Evolutionary conservation across 2,329 filamentous ascomycete species (phyloP).

Genomic region (Colletotrichum caudatum): DNA sequence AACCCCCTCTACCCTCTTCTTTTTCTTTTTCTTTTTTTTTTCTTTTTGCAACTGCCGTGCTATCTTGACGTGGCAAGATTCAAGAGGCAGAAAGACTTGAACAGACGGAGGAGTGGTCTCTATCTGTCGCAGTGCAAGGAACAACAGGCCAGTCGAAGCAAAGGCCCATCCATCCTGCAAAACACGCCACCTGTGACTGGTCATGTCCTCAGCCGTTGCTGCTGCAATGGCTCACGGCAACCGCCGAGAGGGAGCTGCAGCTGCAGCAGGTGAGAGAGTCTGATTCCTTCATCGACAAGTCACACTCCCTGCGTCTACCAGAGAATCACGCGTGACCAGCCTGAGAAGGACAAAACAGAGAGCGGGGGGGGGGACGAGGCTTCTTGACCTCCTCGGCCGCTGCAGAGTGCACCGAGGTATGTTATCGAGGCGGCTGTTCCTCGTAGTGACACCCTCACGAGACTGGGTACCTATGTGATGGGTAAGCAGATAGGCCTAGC

Average conservation of each 20-base stretch:
- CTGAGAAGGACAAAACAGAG: not conserved
- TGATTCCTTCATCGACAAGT: not conserved
- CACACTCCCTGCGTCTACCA: not conserved
- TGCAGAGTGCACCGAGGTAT: not conserved
- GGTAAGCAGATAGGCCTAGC: not conserved
- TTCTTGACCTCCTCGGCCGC: not conserved
- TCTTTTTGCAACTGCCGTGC: not conserved
- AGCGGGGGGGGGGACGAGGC: not conserved
- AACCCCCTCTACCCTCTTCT: not conserved
- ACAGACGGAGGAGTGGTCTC: not conserved
- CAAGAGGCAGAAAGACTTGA: not conserved
- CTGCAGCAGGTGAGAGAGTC: not conserved
- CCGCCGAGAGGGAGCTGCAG: not conserved
- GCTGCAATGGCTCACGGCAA: not conserved
- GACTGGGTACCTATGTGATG: not conserved
- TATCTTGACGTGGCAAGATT: not conserved
- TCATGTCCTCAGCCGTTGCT: not conserved
- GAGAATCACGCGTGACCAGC: not conserved
- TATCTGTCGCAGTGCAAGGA: not conserved
- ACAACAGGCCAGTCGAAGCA: not conserved
- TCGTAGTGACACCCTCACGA: not conserved
- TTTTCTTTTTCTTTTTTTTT: fast-evolving
- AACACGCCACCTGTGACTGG: not conserved
- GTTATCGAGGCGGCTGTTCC: no score
- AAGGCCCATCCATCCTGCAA: not conserved